Base-by-base conservation (phyloP, 192 early-diverging fungal species). In the Podila horticola region DNA sequence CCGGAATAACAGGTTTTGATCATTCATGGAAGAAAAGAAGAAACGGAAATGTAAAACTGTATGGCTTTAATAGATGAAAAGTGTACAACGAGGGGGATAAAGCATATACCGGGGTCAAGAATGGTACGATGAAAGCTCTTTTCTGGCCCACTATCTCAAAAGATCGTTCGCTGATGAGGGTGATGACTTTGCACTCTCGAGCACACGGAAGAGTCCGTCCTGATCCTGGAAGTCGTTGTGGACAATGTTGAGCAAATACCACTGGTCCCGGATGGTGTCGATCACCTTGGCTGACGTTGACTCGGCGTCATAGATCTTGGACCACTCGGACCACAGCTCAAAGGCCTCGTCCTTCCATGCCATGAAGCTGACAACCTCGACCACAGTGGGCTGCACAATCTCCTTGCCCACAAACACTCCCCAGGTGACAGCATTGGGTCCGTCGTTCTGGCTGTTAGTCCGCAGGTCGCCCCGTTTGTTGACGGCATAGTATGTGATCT, bases 271-370 rank as follows among this genome's bases (percentile, higher is more conserved):
- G 58, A 98, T 82, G 20, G 82, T 71, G 41, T 74, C 31, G 66
- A 95, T 74, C 38, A 93, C 22, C 52, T 88, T 79, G 57, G 61
- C 64, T 33, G 83, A 69, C 28, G 74, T 66, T n/a, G 85, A 82
- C 17, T 83, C 69, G 15, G 74, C 69, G 4, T 74, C 87, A 71
- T 97, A 96, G 66, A 95, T 84, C 30, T 74, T 67, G 12, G 92
- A 87, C 97, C 97, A 98, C 75, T 94, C 88, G 67, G 88, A 86
- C 97, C 97, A 98, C 31, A 98, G 88, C 45, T 93, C 93, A 77
- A 94, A 97, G 0, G 96, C 97, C 87, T 98, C 97, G 74, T 98
- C 96, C 88, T 97, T 98, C 97, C 97, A 98, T 1, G 96, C 96
- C 82, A 95, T 85, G 82, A 98, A 98, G 60, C 90, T 92, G 67